These are phyloP conservation scores for Verticillium zaregamsianum DNA, from an alignment of 2,329 filamentous ascomycete genomes.

Conservation along the genomic window DNA sequence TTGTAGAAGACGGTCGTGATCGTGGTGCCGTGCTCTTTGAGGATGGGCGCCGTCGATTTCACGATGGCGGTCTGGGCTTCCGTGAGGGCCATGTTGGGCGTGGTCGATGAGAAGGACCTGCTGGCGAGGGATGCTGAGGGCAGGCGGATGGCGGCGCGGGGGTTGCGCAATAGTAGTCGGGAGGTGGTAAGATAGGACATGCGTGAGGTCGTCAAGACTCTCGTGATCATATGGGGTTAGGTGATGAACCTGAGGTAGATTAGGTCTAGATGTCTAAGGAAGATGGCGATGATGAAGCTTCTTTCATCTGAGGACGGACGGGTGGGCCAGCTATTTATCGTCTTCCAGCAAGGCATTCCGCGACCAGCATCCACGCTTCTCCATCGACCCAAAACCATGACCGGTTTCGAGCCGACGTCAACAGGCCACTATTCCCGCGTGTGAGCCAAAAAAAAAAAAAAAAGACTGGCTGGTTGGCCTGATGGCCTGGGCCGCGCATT, in stretches of 20 bases:
- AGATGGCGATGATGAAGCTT: neutral
- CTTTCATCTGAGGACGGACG: neutral
- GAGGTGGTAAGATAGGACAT: neutral
- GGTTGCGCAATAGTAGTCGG: neutral
- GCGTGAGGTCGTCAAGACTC: neutral
- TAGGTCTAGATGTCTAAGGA: neutral
- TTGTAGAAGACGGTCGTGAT: constrained; percentile 73
- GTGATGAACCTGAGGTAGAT: neutral
- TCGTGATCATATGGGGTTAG: neutral
- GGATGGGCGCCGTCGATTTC: constrained; percentile 71
- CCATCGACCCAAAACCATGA: neutral
- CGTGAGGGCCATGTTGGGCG: constrained; percentile 46
- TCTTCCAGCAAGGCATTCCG: neutral
- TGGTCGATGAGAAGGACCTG: neutral
- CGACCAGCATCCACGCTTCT: neutral
- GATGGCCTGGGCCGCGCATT: neutral
- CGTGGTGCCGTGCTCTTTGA: constrained; percentile 61
- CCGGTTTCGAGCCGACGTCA: neutral
- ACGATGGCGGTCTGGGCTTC: constrained; percentile 64
- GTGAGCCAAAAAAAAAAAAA: neutral
- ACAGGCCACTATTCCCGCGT: neutral
- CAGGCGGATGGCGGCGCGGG: neutral
- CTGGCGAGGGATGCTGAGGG: neutral
- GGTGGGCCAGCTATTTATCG: neutral
- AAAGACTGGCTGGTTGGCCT: neutral